Percentiles rank a stretch among this genome's conserved stretches.
Conservation (phyloP, 2,329 filamentous ascomycete species). For the Helotiales sp. region DNA sequence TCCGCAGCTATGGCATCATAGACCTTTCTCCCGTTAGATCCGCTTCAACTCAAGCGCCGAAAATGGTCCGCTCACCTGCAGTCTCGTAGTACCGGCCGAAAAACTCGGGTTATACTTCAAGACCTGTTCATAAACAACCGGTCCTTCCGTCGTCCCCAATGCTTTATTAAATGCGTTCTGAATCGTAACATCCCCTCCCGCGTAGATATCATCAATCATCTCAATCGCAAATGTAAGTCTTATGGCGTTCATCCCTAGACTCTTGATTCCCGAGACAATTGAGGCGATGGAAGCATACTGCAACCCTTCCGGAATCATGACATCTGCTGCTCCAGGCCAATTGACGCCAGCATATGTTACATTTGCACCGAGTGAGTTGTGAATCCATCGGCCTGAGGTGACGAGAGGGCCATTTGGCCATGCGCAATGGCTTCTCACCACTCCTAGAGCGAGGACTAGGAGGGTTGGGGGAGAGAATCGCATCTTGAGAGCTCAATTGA, state of each 20-base stretch:
- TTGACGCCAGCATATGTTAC: constrained; percentile 58
- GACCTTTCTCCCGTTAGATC: constrained; percentile 36
- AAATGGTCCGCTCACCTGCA: constrained; percentile 41
- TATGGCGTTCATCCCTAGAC: constrained; percentile 61
- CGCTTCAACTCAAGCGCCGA: background rate
- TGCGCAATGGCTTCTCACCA: constrained; percentile 4
- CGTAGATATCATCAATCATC: constrained; percentile 59
- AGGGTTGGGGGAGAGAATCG: constrained; percentile 4
- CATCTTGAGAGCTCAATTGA: constrained; percentile 11
- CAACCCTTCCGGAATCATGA: constrained; percentile 65
- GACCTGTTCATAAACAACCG: constrained; percentile 50
- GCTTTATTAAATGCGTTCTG: constrained; percentile 45
- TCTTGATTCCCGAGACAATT: constrained; percentile 55
- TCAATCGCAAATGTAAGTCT: constrained; percentile 64
- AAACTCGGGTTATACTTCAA: constrained; percentile 58
- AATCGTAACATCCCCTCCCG: constrained; percentile 49
- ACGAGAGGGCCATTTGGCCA: constrained; percentile 27
- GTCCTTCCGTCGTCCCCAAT: constrained; percentile 54
- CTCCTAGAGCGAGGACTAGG: constrained; percentile 2
- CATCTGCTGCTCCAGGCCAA: constrained; percentile 61
- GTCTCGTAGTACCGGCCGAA: constrained; percentile 51
- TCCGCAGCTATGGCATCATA: constrained; percentile 64
- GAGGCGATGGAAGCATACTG: constrained; percentile 58
- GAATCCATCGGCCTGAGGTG: constrained; percentile 40
- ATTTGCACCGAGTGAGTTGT: constrained; percentile 39